phyloP scores from a whole-genome alignment of 169 alveolate genomes.

The Amoebophrya sp. region DNA sequence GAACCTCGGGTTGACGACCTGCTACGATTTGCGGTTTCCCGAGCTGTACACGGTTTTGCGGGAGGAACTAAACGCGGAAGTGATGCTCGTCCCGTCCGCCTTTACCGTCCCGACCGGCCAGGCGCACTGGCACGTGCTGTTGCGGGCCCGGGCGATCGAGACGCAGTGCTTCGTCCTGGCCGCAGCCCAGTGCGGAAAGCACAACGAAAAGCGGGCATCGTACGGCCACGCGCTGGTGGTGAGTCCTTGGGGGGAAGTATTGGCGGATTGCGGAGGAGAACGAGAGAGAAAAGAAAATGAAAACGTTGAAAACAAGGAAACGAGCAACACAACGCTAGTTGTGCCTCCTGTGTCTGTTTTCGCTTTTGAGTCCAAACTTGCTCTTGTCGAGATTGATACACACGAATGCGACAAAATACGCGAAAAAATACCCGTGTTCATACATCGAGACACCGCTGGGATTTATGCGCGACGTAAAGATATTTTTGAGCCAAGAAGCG shows the following conservation, averaged over 20 bases:
- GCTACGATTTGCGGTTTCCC: constrained; percentile 18
- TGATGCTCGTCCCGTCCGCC: neutral
- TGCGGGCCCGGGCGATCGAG: neutral
- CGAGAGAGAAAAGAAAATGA: no score
- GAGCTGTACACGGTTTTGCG: neutral
- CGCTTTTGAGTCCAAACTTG: no score
- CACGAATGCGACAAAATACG: neutral
- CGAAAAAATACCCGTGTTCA: neutral
- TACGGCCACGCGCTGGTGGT: neutral
- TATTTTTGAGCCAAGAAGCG: no score
- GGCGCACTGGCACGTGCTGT: neutral
- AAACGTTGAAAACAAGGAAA: no score
- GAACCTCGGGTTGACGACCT: neutral
- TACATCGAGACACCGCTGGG: neutral
- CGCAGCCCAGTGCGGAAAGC: neutral
- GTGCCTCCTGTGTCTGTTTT: no score
- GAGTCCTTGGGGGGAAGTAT: neutral
- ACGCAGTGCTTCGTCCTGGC: neutral
- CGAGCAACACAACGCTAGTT: no score
- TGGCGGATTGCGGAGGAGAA: neutral
- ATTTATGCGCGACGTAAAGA: no score
- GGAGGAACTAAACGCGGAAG: neutral
- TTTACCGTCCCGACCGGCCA: neutral
- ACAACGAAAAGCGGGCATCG: neutral
- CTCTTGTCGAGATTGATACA: neutral